A percentile compares a stretch with the other conserved stretches of the same genome.
Conservation (phyloP, 106 monocot species). For the Dendrobium officinale region DNA sequence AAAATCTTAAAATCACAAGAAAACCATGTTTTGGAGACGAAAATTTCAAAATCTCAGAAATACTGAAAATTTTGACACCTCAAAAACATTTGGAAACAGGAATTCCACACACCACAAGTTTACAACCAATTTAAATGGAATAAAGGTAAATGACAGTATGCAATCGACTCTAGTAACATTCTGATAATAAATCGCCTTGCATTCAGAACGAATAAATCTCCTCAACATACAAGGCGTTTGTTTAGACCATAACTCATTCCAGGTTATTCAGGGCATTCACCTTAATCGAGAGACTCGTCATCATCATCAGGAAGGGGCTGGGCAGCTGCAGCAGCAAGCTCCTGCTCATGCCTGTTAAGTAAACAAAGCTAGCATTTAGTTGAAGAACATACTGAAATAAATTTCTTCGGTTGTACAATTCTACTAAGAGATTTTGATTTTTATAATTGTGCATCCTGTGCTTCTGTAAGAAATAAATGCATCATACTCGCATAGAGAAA, state of each 20-base stretch:
- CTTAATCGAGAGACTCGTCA: conserved; percentile 45
- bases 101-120: too few relatives aligned
- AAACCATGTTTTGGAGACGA: too few relatives aligned
- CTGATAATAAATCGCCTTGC: neutral
- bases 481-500: neutral
- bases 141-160: neutral
- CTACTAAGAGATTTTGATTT: neutral
- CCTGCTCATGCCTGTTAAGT: conserved; percentile 38
- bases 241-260: neutral
- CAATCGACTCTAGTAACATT: neutral
- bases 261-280: neutral
- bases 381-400: neutral
- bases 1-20: too few relatives aligned
- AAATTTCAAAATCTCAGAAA: too few relatives aligned
- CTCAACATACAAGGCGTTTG: neutral
- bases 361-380: neutral
- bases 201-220: neutral
- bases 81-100: too few relatives aligned
- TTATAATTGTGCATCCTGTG: neutral
- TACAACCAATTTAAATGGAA: too few relatives aligned
- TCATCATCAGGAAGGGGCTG: conserved; percentile 71
- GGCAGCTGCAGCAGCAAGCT: conserved; percentile 40
- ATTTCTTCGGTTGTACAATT: neutral
- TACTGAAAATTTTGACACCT: too few relatives aligned
- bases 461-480: neutral